phyloP scores from a whole-genome alignment of 768 basidiomycete species.

The Rhodotorula toruloides region DNA sequence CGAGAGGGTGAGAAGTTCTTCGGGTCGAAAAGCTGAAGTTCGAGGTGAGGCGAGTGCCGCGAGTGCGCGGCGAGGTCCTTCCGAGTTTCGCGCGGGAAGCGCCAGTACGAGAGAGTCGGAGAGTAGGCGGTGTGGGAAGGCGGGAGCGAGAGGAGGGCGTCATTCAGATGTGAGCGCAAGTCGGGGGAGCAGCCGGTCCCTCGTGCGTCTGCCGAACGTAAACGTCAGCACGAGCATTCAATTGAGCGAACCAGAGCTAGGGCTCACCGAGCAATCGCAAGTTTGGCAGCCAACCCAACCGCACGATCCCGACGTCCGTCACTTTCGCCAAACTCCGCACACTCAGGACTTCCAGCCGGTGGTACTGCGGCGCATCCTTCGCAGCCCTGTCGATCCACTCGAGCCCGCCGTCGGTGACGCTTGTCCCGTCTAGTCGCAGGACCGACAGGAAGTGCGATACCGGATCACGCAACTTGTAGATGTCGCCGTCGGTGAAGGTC shows the following conservation, averaged over 20 bases:
- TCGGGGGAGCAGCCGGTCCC: neutral
- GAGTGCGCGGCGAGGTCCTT: neutral
- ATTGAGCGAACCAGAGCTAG: neutral
- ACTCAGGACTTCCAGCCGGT: conserved; percentile 10
- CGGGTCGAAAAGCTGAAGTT: conserved; percentile 23
- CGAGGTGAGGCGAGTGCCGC: neutral
- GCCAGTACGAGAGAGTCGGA: neutral
- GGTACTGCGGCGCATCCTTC: neutral
- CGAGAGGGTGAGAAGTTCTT: conserved; percentile 7
- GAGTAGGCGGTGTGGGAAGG: neutral
- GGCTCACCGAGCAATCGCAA: conserved; percentile 19
- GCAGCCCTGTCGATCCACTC: conserved; percentile 19
- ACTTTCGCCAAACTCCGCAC: neutral
- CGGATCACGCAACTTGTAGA: conserved; percentile 24
- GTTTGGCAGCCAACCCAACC: conserved; percentile 4
- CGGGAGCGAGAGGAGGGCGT: neutral
- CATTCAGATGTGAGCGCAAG: neutral
- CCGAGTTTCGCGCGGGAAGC: neutral
- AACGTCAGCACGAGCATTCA: conserved; percentile 1
- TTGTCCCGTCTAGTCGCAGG: conserved; percentile 23
- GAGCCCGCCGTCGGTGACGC: conserved; percentile 16
- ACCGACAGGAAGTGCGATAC: conserved; percentile 27
- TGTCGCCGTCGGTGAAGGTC: conserved; percentile 18
- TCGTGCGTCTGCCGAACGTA: conserved; percentile 7
- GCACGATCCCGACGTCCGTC: conserved; percentile 13